Conservation (phyloP, 768 basidiomycete genomes). For the Amanita inopinata region DNA sequence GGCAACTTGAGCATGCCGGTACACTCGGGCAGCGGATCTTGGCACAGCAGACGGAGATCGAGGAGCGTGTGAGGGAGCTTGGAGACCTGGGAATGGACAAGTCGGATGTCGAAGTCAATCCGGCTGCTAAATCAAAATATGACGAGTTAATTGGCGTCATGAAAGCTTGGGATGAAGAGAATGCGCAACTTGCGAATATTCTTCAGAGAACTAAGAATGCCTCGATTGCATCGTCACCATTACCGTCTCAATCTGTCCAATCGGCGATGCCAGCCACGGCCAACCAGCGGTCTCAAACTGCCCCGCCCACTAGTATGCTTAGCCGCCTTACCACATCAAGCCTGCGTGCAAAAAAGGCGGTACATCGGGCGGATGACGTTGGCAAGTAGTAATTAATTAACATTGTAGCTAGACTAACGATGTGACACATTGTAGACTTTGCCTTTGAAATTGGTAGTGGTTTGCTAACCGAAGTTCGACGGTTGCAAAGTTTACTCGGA, state of each 20-base stretch:
- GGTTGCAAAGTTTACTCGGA: constrained; percentile 81
- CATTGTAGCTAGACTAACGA: constrained; percentile 10
- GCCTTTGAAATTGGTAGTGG: constrained; percentile 97
- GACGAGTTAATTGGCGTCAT: too few species aligned
- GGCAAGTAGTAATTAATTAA: constrained; percentile 38
- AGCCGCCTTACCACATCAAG: constrained; percentile 65
- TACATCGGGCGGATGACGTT: constrained; percentile 82
- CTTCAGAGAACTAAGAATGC: too few species aligned
- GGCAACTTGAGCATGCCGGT: constrained; percentile 85
- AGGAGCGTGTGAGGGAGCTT: constrained; percentile 76
- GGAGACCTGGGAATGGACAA: constrained; percentile 62
- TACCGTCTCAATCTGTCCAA: too few species aligned
- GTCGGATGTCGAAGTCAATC: too few species aligned
- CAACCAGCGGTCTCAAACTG: constrained; percentile 50
- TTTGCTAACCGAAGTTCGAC: constrained; percentile 81
- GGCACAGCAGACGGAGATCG: constrained; percentile 87
- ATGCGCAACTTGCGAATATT: too few species aligned
- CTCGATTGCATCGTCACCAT: too few species aligned
- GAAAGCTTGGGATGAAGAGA: too few species aligned
- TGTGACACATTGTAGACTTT: constrained; percentile 54
- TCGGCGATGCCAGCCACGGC: too few species aligned
- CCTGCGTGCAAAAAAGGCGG: constrained; percentile 89
- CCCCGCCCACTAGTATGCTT: constrained; percentile 44
- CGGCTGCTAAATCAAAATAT: too few species aligned
- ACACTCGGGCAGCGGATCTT: constrained; percentile 91